Evolutionary conservation across 2,329 filamentous ascomycete species (phyloP).

Genomic region (Didymella arachidicola): DNA sequence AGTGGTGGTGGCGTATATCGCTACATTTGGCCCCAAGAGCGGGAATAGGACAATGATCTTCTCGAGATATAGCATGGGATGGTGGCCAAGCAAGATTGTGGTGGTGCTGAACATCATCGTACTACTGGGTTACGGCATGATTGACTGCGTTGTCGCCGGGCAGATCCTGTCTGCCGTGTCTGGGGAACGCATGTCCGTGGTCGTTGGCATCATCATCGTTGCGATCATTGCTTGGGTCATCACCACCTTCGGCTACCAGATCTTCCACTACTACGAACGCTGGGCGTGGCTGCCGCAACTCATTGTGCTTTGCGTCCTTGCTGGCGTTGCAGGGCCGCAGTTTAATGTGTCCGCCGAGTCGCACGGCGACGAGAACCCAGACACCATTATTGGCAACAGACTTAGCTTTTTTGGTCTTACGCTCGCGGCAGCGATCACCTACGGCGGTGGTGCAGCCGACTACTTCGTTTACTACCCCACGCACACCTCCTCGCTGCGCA

Average conservation of each 20-base stretch:
- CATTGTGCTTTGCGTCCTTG: constrained; percentile 67
- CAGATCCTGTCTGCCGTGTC: constrained; percentile 74
- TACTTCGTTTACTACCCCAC: constrained; percentile 73
- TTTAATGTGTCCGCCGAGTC: constrained; percentile 65
- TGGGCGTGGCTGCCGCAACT: constrained; percentile 72
- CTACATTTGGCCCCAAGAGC: constrained; percentile 67
- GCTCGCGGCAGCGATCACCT: constrained; percentile 70
- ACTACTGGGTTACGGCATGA: constrained; percentile 67
- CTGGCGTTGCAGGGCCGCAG: constrained; percentile 66
- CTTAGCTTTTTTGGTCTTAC: constrained; percentile 76
- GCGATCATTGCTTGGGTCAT: constrained; percentile 69
- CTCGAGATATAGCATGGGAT: constrained; percentile 67
- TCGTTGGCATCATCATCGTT: constrained; percentile 72
- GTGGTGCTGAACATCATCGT: constrained; percentile 69
- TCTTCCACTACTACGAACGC: constrained; percentile 74
- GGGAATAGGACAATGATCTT: constrained; percentile 70
- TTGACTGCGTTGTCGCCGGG: constrained; percentile 71
- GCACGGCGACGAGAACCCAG: constrained; percentile 55
- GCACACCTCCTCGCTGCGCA: constrained; percentile 58
- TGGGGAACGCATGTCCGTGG: constrained; percentile 65
- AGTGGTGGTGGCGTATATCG: constrained; percentile 65
- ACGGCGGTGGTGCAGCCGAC: constrained; percentile 69
- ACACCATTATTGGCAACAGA: constrained; percentile 63
- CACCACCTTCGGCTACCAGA: constrained; percentile 71
- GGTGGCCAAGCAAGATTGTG: constrained; percentile 70